Base-by-base conservation (phyloP, 169 alveolate genomes). In the Eimeria praecox region DNA sequence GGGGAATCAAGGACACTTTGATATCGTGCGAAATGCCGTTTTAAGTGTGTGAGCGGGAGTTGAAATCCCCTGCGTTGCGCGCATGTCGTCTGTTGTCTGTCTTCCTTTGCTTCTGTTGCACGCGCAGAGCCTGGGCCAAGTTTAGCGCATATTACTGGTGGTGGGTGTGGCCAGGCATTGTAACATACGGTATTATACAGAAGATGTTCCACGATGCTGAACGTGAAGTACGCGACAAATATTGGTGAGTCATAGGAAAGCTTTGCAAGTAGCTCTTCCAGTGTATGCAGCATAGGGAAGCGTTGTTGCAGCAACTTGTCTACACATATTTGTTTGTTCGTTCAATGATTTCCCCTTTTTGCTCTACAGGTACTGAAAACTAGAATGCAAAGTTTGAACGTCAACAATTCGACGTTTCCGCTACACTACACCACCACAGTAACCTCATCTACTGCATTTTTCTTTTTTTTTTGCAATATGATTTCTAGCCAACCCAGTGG, bases 201-300 rank as follows among this genome's bases (percentile, higher is more conserved):
- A 95, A 95, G 86, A 95, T 95, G 97, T 62, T 80, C 54, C 95
- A 91, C 54, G 97, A 95, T 35, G 97, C 95, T 20, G 97, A 95
- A 66, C 59, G 54, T 12, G 97, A 95, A 49, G 89, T 95, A 38
- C 86, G 94, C 1, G 94, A 95, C 56, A 90, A 95, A 44, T 95
- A 87, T 59, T 95, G 97, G 97, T 92, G 96, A 97, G 87, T 98
- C 22, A 22, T 27, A 46, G 62, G 38, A 44, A 78, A 1, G 1
- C 77, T 71, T 10, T 18, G 3, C 12, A 33, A 5, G 30, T 59
- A 49, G 56, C 12, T 8, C 20, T 49, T 8, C 56, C 12, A 49
- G 56, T 49, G 56, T 5, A 8, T 8, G 56, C 56, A 49, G 56
- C 56, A n/a, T 30, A 8, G 42, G 77, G 24, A 30, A 1, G 27